Conservation (phyloP, 2,329 filamentous ascomycete species). For the Colletotrichum coccodes region DNA sequence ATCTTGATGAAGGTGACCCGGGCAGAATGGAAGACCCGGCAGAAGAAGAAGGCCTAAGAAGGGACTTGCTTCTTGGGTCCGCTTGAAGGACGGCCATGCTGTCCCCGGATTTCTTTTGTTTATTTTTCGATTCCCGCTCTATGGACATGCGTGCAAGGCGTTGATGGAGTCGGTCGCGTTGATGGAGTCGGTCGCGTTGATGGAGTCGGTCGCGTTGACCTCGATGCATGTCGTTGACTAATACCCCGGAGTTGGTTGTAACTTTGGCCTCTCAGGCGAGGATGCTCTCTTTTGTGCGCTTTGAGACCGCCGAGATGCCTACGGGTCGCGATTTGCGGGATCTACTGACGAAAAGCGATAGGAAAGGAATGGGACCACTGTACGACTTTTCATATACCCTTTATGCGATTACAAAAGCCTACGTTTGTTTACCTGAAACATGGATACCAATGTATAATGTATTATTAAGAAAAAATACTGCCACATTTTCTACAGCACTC, state of each 20-base stretch:
- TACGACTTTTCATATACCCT: conserved; percentile 23
- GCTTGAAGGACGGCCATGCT: background rate
- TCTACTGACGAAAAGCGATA: background rate
- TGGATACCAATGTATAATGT: conserved; percentile 27
- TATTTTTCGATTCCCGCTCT: background rate
- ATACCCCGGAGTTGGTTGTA: conserved; percentile 17
- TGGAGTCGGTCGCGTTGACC: conserved; percentile 14
- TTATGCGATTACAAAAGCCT: conserved; percentile 2
- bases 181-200: too few species aligned
- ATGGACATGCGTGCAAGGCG: conserved; percentile 22
- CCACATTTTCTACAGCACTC: background rate
- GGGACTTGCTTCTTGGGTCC: conserved; percentile 28
- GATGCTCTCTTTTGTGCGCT: conserved; percentile 5
- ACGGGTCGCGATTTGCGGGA: background rate
- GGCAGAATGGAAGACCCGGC: conserved; percentile 82
- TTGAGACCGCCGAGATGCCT: background rate
- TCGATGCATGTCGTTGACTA: conserved; percentile 16
- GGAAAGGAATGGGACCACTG: background rate
- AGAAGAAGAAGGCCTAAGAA: conserved; percentile 53
- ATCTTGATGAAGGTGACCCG: conserved; percentile 90
- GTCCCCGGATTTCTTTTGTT: background rate
- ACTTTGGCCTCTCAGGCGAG: background rate
- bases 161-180: too few species aligned
- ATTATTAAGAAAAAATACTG: background rate
- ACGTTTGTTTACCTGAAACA: background rate